Percentiles rank a stretch among this genome's conserved stretches.
These are phyloP conservation scores for Salisapilia sapeloensis DNA, from an alignment of 352 stramenopile genomes.

Conservation along the genomic window DNA sequence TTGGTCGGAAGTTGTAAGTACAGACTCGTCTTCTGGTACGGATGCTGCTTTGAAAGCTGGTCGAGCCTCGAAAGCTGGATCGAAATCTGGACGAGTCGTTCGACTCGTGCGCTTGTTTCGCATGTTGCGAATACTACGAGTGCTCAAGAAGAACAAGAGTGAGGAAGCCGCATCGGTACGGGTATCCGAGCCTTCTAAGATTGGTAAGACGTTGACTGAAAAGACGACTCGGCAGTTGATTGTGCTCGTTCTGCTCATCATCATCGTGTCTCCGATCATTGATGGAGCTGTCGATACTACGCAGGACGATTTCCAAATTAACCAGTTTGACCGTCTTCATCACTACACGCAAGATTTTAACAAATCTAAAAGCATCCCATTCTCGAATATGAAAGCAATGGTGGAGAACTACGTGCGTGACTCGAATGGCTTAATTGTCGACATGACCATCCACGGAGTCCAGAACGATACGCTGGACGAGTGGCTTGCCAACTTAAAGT, in stretches of 20 bases:
- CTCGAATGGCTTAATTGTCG: conserved; percentile 44
- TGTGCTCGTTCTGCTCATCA: conserved; percentile 78
- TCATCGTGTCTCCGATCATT: conserved; percentile 73
- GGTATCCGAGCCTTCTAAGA: conserved; percentile 83
- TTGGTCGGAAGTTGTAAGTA: conserved; percentile 37
- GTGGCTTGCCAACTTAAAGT: conserved; percentile 44
- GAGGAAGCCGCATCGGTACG: conserved; percentile 29
- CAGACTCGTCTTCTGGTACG: conserved; percentile 5
- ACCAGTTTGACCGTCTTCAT: conserved; percentile 63
- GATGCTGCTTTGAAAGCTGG: conserved; percentile 61
- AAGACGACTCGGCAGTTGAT: conserved; percentile 88
- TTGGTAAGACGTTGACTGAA: conserved; percentile 89
- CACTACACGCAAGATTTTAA: conserved; percentile 77
- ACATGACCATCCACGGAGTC: conserved; percentile 39
- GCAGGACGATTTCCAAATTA: conserved; percentile 58
- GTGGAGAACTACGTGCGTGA: conserved; percentile 63
- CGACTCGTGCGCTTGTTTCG: conserved; percentile 83
- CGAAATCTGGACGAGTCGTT: conserved; percentile 83
- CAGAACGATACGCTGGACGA: conserved; percentile 13
- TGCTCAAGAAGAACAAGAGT: conserved; percentile 68
- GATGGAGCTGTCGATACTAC: conserved; percentile 51
- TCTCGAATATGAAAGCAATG: conserved; percentile 22
- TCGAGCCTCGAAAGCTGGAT: conserved; percentile 68
- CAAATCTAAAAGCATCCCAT: conserved; percentile 22
- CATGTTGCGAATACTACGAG: conserved; percentile 76